Base-by-base conservation (phyloP, 306 rosid species). In the Cucurbita maxima region DNA sequence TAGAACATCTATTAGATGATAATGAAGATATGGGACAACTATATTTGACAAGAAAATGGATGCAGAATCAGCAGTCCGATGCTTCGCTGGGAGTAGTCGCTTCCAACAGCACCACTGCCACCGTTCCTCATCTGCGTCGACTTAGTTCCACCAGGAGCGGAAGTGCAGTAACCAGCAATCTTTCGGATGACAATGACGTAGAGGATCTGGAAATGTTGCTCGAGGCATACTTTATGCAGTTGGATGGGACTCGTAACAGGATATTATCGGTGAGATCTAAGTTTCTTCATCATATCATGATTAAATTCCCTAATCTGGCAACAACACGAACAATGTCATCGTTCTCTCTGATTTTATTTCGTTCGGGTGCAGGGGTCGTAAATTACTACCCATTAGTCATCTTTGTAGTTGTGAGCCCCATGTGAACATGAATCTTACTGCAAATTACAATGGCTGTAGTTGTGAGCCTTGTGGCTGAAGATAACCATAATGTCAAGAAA, bases 181-280 rank as follows among this genome's bases (percentile, higher is more conserved):
- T 72, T 51, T 77, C 30, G 80, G 87, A 84, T 78, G 91, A 86
- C 73, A 83, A 84, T 55, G 96, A 88, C 34, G 97, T 95, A 38
- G 99, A 95, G 84, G 99, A 95, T 82, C 84, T 91, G 74, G 97
- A 95, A 83, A 95, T 95, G 99, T 80, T 95, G 88, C 97, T 95
- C 40, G 99, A 95, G 85, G 99, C 97, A 51, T 95, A 95, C 79
- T 95, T 95, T 81, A 91, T 95, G 92, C 97, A 95, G 81, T 81
- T 94, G 76, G 99, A 94, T 82, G 91, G 97, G 75, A 91, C 99
- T 48, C 99, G 96, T 43, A 91, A 94, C 92, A 94, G 87, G 87
- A 95, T 95, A 85, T 82, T 95, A 77, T 95, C 97, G 53, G 99
- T 94, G 76, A 90, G 98, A 87, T 14, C 75, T 51, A 55, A 73